phyloP scores from a whole-genome alignment of 352 stramenopile species.

The Pythium myriotylum region DNA sequence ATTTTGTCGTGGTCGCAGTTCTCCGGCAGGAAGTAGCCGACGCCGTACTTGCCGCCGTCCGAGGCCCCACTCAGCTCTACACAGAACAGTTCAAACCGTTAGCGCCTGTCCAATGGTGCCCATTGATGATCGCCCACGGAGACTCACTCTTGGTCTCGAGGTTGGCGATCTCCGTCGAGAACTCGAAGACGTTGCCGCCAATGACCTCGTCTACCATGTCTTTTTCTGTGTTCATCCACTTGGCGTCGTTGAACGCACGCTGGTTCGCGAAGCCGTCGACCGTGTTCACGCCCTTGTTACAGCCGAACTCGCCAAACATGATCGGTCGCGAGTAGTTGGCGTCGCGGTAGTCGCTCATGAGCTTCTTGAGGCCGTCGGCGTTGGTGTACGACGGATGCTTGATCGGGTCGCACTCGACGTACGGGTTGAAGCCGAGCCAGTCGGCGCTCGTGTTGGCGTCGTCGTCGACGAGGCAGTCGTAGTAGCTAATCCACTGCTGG shows the following conservation, averaged over 20 bases:
- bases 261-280: constrained; percentile 72
- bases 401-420: constrained; percentile 55
- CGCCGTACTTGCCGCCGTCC: constrained; percentile 68
- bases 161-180: constrained; percentile 51
- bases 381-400: constrained; percentile 56
- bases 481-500: constrained; percentile 59
- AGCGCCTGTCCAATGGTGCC: not conserved
- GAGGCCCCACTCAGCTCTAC: constrained; percentile 27
- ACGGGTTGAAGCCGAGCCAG: constrained; percentile 61
- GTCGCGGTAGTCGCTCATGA: constrained; percentile 62
- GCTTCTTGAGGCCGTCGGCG: constrained; percentile 55
- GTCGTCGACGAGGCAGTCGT: constrained; percentile 52
- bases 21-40: constrained; percentile 73
- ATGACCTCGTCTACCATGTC: constrained; percentile 69
- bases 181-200: constrained; percentile 80
- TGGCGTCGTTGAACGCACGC: constrained; percentile 32
- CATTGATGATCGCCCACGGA: not conserved
- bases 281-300: constrained; percentile 66
- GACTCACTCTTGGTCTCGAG: constrained; percentile 32
- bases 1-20: constrained; percentile 66
- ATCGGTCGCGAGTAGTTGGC: constrained; percentile 56
- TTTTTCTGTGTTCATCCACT: constrained; percentile 70
- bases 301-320: constrained; percentile 82
- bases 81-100: not conserved
- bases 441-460: constrained; percentile 54